Evolutionary conservation across 2,329 filamentous ascomycete genomes (phyloP).

Genomic region (Apiospora pterosperma): DNA sequence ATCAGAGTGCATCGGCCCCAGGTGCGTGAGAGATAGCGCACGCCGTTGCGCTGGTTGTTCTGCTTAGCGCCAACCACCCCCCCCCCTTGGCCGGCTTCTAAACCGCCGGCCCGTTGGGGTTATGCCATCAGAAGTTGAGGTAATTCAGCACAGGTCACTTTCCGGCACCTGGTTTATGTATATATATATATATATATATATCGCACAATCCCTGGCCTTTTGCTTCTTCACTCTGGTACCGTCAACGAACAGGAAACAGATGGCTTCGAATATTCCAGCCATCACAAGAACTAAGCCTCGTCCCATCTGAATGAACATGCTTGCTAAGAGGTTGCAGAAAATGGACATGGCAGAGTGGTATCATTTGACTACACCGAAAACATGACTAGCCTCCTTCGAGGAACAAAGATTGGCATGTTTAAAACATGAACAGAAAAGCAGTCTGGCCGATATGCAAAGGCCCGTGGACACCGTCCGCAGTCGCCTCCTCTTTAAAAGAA

Average conservation of each 20-base stretch:
- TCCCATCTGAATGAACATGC: background rate
- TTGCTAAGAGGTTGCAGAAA: background rate
- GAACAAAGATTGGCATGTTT: background rate
- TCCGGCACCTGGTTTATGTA: background rate
- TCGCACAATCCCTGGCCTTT: too few species aligned
- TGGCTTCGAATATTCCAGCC: too few species aligned
- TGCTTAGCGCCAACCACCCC: background rate
- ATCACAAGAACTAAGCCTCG: too few species aligned
- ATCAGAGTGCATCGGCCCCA: background rate
- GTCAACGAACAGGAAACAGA: background rate
- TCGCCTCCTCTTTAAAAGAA: constrained; percentile 24
- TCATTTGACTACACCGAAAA: background rate
- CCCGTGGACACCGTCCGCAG: background rate
- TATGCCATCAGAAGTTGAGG: background rate
- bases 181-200: too few species aligned
- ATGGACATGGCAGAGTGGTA: background rate
- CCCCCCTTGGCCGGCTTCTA: too few species aligned
- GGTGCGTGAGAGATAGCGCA: background rate
- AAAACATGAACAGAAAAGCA: background rate
- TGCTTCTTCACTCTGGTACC: background rate
- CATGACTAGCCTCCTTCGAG: background rate
- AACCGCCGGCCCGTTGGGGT: too few species aligned
- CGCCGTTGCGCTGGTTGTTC: background rate
- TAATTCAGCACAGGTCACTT: background rate
- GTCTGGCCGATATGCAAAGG: background rate